Evolutionary conservation across 768 basidiomycete genomes (phyloP).

Genomic region (Gautieria morchelliformis): DNA sequence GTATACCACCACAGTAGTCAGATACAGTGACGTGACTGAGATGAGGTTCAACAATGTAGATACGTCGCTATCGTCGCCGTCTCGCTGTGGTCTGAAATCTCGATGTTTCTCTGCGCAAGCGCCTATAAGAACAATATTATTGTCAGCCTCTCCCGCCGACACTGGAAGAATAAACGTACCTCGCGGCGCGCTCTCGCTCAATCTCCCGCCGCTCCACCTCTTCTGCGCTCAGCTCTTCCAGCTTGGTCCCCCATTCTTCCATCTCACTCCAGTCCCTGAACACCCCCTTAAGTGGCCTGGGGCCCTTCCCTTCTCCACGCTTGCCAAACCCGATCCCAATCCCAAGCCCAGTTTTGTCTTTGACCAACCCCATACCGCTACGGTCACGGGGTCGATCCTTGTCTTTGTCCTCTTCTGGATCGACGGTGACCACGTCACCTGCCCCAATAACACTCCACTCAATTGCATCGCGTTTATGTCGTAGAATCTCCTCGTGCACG

Average conservation of each 20-base stretch:
- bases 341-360: conserved; percentile 77
- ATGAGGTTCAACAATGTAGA: background rate
- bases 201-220: conserved; percentile 87
- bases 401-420: conserved; percentile 14
- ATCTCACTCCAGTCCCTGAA: conserved; percentile 96
- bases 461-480: conserved; percentile 90
- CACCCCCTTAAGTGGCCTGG: conserved; percentile 73
- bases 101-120: conserved; percentile 54
- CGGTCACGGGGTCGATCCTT: conserved; percentile 32
- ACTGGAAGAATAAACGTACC: conserved; percentile 31
- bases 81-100: conserved; percentile 41
- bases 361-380: conserved; percentile 46
- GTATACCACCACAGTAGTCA: background rate
- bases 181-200: conserved; percentile 76
- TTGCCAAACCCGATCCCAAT: conserved; percentile 53
- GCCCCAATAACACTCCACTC: conserved; percentile 82
- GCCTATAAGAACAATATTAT: conserved; percentile 26
- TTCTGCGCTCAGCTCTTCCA: conserved; percentile 80
- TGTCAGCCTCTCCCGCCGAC: background rate
- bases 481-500: conserved; percentile 88
- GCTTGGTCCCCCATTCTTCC: conserved; percentile 80
- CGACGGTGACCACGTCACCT: conserved; percentile 25
- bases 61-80: conserved; percentile 3
- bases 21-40: background rate
- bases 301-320: conserved; percentile 57